Evolutionary conservation across 495 filamentous ascomycete species (phyloP).

Genomic region (Aspergillus carlsbadensis): DNA sequence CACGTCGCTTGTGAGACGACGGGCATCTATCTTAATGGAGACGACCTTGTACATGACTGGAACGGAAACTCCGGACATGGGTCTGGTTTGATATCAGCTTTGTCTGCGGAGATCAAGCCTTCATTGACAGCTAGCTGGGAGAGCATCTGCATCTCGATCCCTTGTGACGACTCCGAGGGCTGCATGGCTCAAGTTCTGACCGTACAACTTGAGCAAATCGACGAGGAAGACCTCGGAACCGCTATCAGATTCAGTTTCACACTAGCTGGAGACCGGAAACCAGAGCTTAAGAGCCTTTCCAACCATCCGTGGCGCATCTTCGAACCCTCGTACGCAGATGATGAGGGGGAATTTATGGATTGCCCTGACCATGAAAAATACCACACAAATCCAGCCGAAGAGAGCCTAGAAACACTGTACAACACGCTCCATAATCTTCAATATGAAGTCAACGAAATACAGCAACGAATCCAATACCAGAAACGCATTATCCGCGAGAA

Average conservation of each 20-base stretch:
- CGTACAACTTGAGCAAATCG: slow-evolving; percentile 40
- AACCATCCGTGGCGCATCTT: slow-evolving; percentile 38
- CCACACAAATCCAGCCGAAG: neutral
- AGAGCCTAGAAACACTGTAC: slow-evolving; percentile 23
- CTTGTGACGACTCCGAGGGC: slow-evolving; percentile 24
- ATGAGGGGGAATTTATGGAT: neutral
- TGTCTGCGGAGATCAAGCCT: slow-evolving; percentile 20
- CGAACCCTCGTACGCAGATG: slow-evolving; percentile 29
- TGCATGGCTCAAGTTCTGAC: slow-evolving; percentile 46
- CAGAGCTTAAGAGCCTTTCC: slow-evolving; percentile 43
- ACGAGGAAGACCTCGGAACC: slow-evolving; percentile 30
- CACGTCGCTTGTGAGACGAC: slow-evolving; percentile 32
- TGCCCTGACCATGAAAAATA: neutral
- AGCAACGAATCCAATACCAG: slow-evolving; percentile 4
- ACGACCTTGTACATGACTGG: slow-evolving; percentile 29
- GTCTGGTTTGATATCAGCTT: slow-evolving; percentile 27
- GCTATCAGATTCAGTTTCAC: slow-evolving; percentile 17
- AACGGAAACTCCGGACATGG: slow-evolving; percentile 33
- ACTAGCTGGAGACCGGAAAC: neutral
- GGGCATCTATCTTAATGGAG: slow-evolving; percentile 36
- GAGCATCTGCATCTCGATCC: slow-evolving; percentile 41
- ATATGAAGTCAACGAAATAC: slow-evolving; percentile 3
- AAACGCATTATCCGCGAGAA: slow-evolving; percentile 14
- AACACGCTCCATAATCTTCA: slow-evolving; percentile 28
- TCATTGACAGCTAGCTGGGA: slow-evolving; percentile 32